Evolutionary conservation across 768 basidiomycete genomes (phyloP).

Genomic region (Suillus bovinus): DNA sequence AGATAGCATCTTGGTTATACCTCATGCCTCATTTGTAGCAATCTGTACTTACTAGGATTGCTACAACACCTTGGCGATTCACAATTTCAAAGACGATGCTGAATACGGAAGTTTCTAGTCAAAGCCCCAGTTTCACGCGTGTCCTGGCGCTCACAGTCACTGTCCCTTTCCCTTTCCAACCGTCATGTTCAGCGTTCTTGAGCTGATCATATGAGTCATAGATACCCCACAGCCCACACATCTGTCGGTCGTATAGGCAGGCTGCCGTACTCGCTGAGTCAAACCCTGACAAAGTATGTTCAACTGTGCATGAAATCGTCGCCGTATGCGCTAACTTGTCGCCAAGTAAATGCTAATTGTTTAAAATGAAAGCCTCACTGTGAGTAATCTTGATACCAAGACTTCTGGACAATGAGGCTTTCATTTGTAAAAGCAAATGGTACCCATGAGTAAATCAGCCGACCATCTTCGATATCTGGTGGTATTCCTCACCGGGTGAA

Average conservation of each 20-base stretch:
- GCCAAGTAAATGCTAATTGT: neutral
- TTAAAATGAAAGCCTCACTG: neutral
- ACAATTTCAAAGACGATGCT: neutral
- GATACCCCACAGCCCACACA: neutral
- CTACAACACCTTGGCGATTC: neutral
- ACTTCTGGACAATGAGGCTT: neutral
- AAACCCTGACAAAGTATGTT: neutral
- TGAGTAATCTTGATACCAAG: neutral
- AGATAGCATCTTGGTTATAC: neutral
- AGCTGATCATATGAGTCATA: neutral
- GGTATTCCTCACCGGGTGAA: neutral
- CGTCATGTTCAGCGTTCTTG: neutral
- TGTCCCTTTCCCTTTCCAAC: neutral
- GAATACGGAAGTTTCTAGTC: neutral
- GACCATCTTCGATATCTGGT: neutral
- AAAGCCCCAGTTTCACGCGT: neutral
- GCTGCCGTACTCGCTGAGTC: neutral
- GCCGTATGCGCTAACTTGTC: neutral
- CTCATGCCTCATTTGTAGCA: neutral
- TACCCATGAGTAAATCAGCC: neutral
- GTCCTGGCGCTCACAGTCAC: neutral
- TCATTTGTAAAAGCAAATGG: neutral
- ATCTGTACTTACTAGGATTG: neutral
- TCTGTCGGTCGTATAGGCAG: neutral
- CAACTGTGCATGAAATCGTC: neutral